Conservation (phyloP, 2,329 filamentous ascomycete genomes). For the Ambrosiella xylebori region DNA sequence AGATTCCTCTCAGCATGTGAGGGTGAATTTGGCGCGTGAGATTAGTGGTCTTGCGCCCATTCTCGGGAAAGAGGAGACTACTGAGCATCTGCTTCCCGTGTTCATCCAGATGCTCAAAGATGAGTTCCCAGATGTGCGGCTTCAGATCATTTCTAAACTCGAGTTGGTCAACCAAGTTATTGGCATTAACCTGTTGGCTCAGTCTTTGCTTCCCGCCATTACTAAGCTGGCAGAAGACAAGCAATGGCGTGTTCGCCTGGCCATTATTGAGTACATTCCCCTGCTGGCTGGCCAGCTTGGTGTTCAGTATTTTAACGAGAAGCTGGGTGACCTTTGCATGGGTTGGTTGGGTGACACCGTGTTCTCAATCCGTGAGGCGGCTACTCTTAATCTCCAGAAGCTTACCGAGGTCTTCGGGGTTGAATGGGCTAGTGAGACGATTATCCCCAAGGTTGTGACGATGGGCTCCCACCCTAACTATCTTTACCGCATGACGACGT, state of each 20-base stretch:
- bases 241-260: constrained; percentile 93
- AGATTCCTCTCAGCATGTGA: constrained; percentile 90
- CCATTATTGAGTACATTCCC: constrained; percentile 98
- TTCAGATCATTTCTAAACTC: constrained; percentile 99
- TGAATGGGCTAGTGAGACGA: constrained; percentile 90
- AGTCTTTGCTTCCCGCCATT: constrained; percentile 91
- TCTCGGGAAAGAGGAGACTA: constrained; percentile 90
- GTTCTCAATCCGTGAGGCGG: constrained; percentile 94
- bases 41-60: constrained; percentile 95
- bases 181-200: constrained; percentile 89
- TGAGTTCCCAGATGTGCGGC: constrained; percentile 90
- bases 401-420: constrained; percentile 96
- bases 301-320: constrained; percentile 96
- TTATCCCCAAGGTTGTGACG: constrained; percentile 95
- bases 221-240: constrained; percentile 97
- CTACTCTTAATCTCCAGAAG: constrained; percentile 95
- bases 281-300: constrained; percentile 88
- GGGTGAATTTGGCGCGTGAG: constrained; percentile 85
- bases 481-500: constrained; percentile 99
- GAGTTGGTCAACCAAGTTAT: constrained; percentile 98
- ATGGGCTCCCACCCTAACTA: constrained; percentile 99
- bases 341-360: constrained; percentile 96
- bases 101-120: constrained; percentile 99
- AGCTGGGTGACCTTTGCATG: constrained; percentile 91
- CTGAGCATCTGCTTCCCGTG: constrained; percentile 71